These are phyloP conservation scores for Bryoglossum gracile DNA, from an alignment of 495 filamentous ascomycete species.

Conservation along the genomic window DNA sequence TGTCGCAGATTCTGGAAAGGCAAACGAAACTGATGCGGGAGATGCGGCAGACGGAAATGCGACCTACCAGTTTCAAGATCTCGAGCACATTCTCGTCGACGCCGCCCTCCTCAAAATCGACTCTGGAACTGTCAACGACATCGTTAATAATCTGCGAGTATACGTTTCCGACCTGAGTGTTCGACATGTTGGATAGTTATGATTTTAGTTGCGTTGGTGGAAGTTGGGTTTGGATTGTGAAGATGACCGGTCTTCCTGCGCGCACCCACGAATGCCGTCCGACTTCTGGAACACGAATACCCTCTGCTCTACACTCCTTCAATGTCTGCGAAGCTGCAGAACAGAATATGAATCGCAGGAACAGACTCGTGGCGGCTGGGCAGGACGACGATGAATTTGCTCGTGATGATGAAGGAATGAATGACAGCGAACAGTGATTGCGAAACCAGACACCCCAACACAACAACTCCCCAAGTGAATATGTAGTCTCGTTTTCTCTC, in stretches of 20 bases:
- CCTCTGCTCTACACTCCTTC: too few species aligned
- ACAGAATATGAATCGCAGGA: too few species aligned
- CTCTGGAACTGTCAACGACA: slow-evolving; percentile 77
- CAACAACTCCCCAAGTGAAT: slow-evolving; percentile 5
- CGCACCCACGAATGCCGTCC: too few species aligned
- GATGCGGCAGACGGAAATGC: slow-evolving; percentile 3
- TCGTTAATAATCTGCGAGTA: slow-evolving; percentile 89
- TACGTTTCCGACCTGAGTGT: slow-evolving; percentile 56
- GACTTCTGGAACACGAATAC: too few species aligned
- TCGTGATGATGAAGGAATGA: not conserved
- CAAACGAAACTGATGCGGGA: not conserved
- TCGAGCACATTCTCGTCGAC: slow-evolving; percentile 78
- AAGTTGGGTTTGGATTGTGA: too few species aligned
- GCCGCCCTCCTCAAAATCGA: slow-evolving; percentile 95
- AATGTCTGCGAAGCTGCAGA: too few species aligned
- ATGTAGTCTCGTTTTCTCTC: not conserved
- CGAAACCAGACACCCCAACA: slow-evolving; percentile 3
- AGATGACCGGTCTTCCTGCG: too few species aligned
- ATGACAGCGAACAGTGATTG: too few species aligned
- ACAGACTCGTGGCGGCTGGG: too few species aligned
- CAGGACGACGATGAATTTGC: not conserved
- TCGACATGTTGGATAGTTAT: slow-evolving; percentile 39
- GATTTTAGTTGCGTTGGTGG: not conserved
- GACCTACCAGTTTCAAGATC: slow-evolving; percentile 74
- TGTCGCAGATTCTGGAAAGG: too few species aligned